phyloP scores from a whole-genome alignment of 2,329 filamentous ascomycete species.

The Cryphonectria parasitica region DNA sequence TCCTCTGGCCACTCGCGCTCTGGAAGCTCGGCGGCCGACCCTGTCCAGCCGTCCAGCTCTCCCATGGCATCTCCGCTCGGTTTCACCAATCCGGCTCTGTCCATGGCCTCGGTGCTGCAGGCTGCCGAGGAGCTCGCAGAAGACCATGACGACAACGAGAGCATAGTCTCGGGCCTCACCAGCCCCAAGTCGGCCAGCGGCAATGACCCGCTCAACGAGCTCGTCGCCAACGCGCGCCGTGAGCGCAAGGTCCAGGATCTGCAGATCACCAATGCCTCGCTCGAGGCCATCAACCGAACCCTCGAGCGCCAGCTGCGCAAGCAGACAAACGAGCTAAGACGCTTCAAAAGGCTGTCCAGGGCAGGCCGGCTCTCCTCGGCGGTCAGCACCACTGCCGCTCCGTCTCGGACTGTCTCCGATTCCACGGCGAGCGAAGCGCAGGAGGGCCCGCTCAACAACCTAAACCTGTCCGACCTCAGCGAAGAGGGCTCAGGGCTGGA shows the following conservation, averaged over 20 bases:
- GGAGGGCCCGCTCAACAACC: constrained; percentile 46
- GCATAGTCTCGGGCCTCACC: constrained; percentile 41
- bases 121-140: constrained; percentile 50
- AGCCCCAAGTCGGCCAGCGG: constrained; percentile 62
- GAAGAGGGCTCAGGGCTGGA: constrained; percentile 46
- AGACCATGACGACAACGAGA: constrained; percentile 35
- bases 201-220: constrained; percentile 69
- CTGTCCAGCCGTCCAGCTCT: constrained; percentile 41
- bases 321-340: constrained; percentile 83
- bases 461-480: constrained; percentile 55
- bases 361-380: constrained; percentile 73
- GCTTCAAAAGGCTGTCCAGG: constrained; percentile 83
- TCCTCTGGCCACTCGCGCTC: constrained; percentile 45
- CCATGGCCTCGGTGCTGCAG: constrained; percentile 61
- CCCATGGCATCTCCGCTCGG: constrained; percentile 32
- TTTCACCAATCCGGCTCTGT: constrained; percentile 44
- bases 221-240: constrained; percentile 83
- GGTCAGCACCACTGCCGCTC: constrained; percentile 50
- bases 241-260: constrained; percentile 95
- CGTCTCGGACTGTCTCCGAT: constrained; percentile 46
- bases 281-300: constrained; percentile 92
- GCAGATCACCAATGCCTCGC: constrained; percentile 93
- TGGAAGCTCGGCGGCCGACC: constrained; percentile 41
- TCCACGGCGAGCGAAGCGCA: constrained; percentile 45
- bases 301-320: constrained; percentile 90